These are phyloP conservation scores for Apiospora pterosperma DNA, from an alignment of 2,329 filamentous ascomycete species.

Conservation along the genomic window DNA sequence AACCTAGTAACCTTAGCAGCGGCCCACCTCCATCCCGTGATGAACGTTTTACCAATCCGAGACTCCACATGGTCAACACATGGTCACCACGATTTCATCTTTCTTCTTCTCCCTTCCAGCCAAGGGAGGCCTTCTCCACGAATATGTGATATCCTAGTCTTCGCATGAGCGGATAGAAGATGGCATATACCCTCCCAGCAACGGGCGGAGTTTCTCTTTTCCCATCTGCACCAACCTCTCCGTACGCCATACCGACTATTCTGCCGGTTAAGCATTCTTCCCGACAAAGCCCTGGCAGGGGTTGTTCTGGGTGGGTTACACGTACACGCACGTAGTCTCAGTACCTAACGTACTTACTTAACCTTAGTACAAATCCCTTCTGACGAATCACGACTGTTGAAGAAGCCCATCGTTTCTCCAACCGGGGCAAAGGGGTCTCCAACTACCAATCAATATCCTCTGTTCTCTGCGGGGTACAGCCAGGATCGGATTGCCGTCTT, in stretches of 20 bases:
- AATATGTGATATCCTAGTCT: no score
- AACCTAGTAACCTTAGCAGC: not conserved
- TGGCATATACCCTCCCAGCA: not conserved
- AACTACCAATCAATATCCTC: not conserved
- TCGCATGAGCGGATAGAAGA: not conserved
- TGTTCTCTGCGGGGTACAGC: not conserved
- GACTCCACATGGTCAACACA: not conserved
- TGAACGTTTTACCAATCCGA: not conserved
- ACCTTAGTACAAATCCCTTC: not conserved
- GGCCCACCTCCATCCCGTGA: not conserved
- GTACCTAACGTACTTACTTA: no score
- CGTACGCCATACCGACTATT: no score
- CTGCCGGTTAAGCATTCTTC: constrained; percentile 1
- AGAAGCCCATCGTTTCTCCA: not conserved
- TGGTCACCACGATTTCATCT: not conserved
- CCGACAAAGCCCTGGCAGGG: not conserved
- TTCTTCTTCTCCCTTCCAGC: not conserved
- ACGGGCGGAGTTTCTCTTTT: not conserved
- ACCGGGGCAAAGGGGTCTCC: not conserved
- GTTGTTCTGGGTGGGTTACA: no score
- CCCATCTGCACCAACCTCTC: no score
- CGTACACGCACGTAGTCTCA: no score
- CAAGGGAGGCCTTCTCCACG: no score
- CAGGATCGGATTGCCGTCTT: not conserved
- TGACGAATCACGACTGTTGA: not conserved